Percentiles rank a stretch among this genome's conserved stretches.
Conservation (phyloP, 352 stramenopile genomes). For the Globisporangium canariense region DNA sequence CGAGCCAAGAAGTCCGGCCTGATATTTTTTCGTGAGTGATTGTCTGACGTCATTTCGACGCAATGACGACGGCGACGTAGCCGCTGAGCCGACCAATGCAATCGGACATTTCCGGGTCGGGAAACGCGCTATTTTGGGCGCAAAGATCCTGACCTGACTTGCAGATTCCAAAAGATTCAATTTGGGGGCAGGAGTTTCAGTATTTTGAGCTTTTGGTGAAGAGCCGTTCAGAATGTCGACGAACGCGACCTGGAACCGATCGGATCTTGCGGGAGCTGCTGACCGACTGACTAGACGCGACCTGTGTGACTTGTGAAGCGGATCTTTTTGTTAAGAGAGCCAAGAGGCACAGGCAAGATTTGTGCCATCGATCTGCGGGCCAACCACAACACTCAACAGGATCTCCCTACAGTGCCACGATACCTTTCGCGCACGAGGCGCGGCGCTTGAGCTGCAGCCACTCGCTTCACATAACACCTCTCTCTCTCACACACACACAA, state of each 20-base stretch:
- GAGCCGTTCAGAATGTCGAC: neutral
- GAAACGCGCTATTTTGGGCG: constrained; percentile 7
- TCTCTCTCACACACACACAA: too few relatives aligned
- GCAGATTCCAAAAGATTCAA: neutral
- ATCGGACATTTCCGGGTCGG: neutral
- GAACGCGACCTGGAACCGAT: neutral
- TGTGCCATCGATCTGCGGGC: too few relatives aligned
- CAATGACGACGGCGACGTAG: constrained; percentile 8
- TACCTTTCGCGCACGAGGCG: too few relatives aligned
- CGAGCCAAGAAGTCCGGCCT: neutral
- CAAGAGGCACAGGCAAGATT: too few relatives aligned
- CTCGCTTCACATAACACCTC: too few relatives aligned
- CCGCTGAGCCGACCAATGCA: neutral
- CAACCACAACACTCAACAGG: too few relatives aligned
- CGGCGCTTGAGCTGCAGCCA: too few relatives aligned
- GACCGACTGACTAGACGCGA: neutral
- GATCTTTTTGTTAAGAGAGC: too few relatives aligned
- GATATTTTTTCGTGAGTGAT: neutral
- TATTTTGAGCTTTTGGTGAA: neutral
- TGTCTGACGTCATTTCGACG: neutral
- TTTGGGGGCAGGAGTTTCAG: neutral
- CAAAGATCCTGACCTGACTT: neutral
- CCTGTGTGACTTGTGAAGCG: neutral
- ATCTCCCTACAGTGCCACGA: too few relatives aligned
- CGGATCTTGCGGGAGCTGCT: neutral